Percentiles rank a stretch among this genome's conserved stretches.
Conservation (phyloP, 495 filamentous ascomycete species). For the Chaetomium cochliodes region DNA sequence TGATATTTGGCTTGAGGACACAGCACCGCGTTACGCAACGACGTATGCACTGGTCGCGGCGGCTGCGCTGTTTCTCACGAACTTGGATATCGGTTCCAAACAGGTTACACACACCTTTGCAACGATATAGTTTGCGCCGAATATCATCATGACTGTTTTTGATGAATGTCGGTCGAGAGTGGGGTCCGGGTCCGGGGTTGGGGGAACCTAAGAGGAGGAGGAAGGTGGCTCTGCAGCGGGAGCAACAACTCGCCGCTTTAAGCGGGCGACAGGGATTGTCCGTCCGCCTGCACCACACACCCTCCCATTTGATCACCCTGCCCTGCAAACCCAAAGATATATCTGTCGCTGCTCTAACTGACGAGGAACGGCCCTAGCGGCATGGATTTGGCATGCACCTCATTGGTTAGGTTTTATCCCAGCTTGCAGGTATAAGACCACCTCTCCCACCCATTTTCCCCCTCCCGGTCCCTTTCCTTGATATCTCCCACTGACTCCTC, state of each 20-base stretch:
- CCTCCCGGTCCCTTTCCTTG: background rate
- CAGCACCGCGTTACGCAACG: no score
- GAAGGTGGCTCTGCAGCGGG: background rate
- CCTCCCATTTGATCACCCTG: slow-evolving; percentile 4
- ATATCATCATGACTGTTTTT: background rate
- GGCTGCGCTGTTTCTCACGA: background rate
- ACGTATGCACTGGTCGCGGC: no score
- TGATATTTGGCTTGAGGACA: no score
- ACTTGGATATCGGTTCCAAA: background rate
- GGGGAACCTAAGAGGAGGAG: background rate
- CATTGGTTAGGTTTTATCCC: slow-evolving; percentile 8
- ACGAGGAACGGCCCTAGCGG: background rate
- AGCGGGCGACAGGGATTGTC: background rate
- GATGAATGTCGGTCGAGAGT: background rate
- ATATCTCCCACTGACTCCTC: background rate
- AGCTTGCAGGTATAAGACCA: slow-evolving; percentile 14
- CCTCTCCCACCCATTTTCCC: slow-evolving; percentile 4
- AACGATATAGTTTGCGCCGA: no score
- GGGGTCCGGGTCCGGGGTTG: background rate
- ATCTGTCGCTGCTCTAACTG: slow-evolving; percentile 4
- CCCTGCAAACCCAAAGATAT: background rate
- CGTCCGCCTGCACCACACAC: background rate
- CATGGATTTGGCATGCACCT: background rate
- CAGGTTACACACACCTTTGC: no score
- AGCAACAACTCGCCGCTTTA: slow-evolving; percentile 6